Base-by-base conservation (phyloP, 257 asterid genomes). In the Rubia yunnanensis region DNA sequence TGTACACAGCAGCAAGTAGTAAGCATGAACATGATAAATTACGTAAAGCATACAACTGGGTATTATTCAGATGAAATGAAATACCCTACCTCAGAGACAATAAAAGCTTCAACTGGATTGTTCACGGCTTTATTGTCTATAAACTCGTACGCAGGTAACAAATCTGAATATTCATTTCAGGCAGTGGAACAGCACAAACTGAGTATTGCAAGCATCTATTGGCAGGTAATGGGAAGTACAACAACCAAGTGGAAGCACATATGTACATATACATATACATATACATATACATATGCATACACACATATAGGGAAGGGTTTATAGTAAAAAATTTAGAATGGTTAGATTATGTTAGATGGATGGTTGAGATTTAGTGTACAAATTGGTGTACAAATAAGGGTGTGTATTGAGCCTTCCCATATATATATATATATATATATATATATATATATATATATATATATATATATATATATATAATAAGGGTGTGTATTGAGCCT, bases 81-180 rank as follows among this genome's bases (percentile, higher is more conserved):
- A 55, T 36, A 68, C 53, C 56, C 66, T 78, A 92, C 97, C 92
- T 84, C 88, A 48, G 85, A 81, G 75, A 88, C 78, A 68, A 92
- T 86, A 79, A 74, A 72, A 22, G 96, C 97, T 80, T 92, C 99
- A 46, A 75, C 72, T 46, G 95, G 96, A 74, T 89, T 92, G 74
- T 83, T 92, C 56, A 87, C 67, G 57, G 84, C 80, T 77, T 86
- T 92, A 62, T 76, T 78, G 39, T 80, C 92, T 69, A 68, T 79
- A 71, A 72, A 66, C 79, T 92, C 99, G 58, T 83, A 83, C 1
- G 95, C 96, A 73, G 88, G 94, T 81, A 89, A 77, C 72, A 72
- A 72, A 79, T 92, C 99, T 92, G 65, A 70, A 60, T 50, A 32
- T 68, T 63, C 48, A 54, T 28, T 26, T 52, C 48, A 58, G 67